Evolutionary conservation across 257 asterid genomes (phyloP), one percentile per base, ranked within the genome.

Genomic region (Jasminum sambac): DNA sequence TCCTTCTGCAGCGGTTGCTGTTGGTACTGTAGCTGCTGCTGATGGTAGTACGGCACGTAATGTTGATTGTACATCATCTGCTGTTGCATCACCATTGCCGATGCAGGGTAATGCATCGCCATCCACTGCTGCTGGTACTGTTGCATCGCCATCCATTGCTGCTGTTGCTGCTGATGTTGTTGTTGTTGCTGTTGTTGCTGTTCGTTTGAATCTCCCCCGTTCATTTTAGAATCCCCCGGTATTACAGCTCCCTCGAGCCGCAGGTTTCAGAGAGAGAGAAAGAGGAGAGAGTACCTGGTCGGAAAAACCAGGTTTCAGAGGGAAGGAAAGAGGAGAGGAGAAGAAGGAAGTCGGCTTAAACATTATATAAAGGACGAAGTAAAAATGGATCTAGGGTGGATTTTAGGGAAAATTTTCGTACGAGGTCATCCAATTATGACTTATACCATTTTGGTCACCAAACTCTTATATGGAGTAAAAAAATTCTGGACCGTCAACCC

Each of bases 91-190:
- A 65, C 81, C 84, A 84, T 79, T 34, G 81, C 62, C 16, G 36
- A 30, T 10, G 83, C 86, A 44, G 92, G 95, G 37, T 90, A 84
- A 82, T 86, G 94, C 96, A 80, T 80, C 68, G 93, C 87, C 95
- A 85, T 81, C 96, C 90, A 87, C 50, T 88, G 94, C 69, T 87
- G 85, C 73, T 77, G 95, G 63, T 87, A 82, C 63, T 89, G 85
- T 80, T 89, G 96, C 93, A 89, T 89, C 84, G 89, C 93, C 79
- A 75, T 62, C 95, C 92, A 87, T 48, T 87, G 92, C 67, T 85
- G 90, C 5, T 87, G 88, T 14, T 86, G 85, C 11, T 78, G 84
- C 9, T 75, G 84, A 0, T 73, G 82, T 11, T 63, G 84, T 19
- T 72, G 83, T 3, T 80, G 84, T 0, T 77, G 85, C 34, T 71